These are phyloP conservation scores for Fusarium staphyleae DNA, from an alignment of 2,329 filamentous ascomycete genomes.

Conservation along the genomic window DNA sequence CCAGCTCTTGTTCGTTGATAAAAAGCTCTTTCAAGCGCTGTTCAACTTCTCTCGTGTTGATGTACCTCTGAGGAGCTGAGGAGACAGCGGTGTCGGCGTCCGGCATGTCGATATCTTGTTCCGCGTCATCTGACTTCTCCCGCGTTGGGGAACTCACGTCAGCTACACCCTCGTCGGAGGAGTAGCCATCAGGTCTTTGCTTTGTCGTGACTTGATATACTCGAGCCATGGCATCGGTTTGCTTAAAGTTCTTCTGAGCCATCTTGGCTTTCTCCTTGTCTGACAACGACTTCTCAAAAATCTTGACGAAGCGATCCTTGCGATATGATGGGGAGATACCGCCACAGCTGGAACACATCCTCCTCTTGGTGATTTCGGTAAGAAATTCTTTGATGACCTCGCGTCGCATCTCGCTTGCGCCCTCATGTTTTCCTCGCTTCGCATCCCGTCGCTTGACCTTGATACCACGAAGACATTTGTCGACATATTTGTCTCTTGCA, in stretches of 20 bases:
- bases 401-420: constrained; percentile 78
- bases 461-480: constrained; percentile 70
- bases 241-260: constrained; percentile 71
- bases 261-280: constrained; percentile 80
- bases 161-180: constrained; percentile 73
- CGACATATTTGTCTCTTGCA: constrained; percentile 72
- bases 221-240: constrained; percentile 71
- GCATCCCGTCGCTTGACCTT: constrained; percentile 57
- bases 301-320: constrained; percentile 91
- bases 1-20: constrained; percentile 82
- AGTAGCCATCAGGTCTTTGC: constrained; percentile 52
- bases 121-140: constrained; percentile 52
- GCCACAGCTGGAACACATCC: constrained; percentile 70
- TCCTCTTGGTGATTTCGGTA: constrained; percentile 71
- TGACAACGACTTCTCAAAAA: constrained; percentile 83
- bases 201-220: constrained; percentile 47
- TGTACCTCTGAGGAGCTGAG: constrained; percentile 68
- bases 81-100: constrained; percentile 42
- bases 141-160: constrained; percentile 63
- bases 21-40: constrained; percentile 82
- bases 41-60: constrained; percentile 84
- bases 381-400: constrained; percentile 83
- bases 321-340: constrained; percentile 83
- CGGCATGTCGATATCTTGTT: constrained; percentile 48
- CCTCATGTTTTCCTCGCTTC: constrained; percentile 78